Base-by-base conservation (phyloP, 768 basidiomycete species). In the Boletellus emodensis region DNA sequence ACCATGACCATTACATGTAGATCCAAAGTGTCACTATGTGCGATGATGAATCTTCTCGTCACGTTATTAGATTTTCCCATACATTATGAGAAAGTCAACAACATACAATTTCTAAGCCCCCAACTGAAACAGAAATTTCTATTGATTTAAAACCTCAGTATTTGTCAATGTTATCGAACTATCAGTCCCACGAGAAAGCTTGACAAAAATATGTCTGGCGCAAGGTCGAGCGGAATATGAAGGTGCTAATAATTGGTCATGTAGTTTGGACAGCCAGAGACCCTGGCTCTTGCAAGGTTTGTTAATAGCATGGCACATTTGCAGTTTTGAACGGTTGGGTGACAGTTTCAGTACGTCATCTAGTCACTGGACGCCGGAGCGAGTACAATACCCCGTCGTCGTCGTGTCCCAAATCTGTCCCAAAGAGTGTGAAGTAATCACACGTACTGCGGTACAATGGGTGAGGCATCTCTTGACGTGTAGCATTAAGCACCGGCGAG, bases 331-430 rank as follows among this genome's bases (percentile, higher is more conserved):
- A 15, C 36, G 3, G 40, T 32, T 58, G 22, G 24, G 47, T 14
- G 14, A 38, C 5, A 20, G 43, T 18, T 36, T 46, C 39, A 40
- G 17, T 34, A 6, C 14, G 2, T 36, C 22, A 36, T 3, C 13
- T 20, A 15, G 42, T 24, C 6, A 24, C 39, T 30, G 24, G 17
- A 20, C 24, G 15, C 8, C 38, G 38, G 32, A 3, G 10, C 48
- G 38, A 20, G 46, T 61, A 36, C 59, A 55, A 24, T 61, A 54
- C 32, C 52, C 56, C 62, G 58, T 36, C 62, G 60, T 42, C 62
- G 54, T 7, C 15, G 48, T 62, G 62, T 42, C 60, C 54, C 11
- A n/a, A 24, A 18, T 45, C 30, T 56, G 36, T 51, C 40, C 20
- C 14, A 14, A 48, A 15, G 49, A 53, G 18, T 52, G 53, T 51